These are phyloP conservation scores for Thelonectria discophora DNA, from an alignment of 2,329 filamentous ascomycete genomes.

Conservation along the genomic window DNA sequence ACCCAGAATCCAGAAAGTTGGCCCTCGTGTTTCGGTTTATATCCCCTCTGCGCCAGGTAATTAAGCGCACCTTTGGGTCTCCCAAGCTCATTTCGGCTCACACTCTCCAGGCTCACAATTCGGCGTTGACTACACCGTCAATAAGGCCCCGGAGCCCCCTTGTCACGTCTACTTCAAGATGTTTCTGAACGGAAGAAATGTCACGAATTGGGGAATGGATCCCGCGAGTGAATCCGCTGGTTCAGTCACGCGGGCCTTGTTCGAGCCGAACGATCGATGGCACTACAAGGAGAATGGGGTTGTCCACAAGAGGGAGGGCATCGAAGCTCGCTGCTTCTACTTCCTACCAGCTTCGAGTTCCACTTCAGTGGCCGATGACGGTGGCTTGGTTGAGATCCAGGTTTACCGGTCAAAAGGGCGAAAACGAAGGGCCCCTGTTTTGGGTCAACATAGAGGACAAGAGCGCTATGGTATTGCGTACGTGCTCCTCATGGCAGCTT, in stretches of 20 bases:
- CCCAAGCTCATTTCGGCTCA: conserved; percentile 17
- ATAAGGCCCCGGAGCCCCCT: conserved; percentile 44
- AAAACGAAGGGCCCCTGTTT: conserved; percentile 51
- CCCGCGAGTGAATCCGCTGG: conserved; percentile 47
- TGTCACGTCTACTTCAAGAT: conserved; percentile 64
- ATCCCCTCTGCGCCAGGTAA: conserved; percentile 64
- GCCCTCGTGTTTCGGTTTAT: conserved; percentile 62
- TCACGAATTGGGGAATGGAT: conserved; percentile 63
- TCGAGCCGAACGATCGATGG: conserved; percentile 56
- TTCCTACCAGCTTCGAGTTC: conserved; percentile 53
- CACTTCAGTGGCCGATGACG: conserved; percentile 58
- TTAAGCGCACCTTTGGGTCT: conserved; percentile 11
- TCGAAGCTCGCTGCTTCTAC: conserved; percentile 61
- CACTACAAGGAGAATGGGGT: conserved; percentile 50
- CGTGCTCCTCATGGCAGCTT: conserved; percentile 38
- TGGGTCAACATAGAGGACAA: conserved; percentile 57
- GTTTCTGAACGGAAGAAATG: conserved; percentile 61
- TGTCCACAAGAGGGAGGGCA: conserved; percentile 48
- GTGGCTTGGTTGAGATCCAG: conserved; percentile 63
- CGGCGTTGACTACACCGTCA: conserved; percentile 59
- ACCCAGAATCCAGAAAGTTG: conserved; percentile 42
- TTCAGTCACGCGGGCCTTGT: conserved; percentile 57
- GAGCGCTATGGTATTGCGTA: conserved; percentile 64
- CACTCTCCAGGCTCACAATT: conserved; percentile 58
- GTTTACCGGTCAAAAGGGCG: conserved; percentile 62